Percentiles rank a stretch among this genome's conserved stretches.
These are phyloP conservation scores for Phaeoacremonium minimum DNA, from an alignment of 2,329 filamentous ascomycete species.

Conservation along the genomic window DNA sequence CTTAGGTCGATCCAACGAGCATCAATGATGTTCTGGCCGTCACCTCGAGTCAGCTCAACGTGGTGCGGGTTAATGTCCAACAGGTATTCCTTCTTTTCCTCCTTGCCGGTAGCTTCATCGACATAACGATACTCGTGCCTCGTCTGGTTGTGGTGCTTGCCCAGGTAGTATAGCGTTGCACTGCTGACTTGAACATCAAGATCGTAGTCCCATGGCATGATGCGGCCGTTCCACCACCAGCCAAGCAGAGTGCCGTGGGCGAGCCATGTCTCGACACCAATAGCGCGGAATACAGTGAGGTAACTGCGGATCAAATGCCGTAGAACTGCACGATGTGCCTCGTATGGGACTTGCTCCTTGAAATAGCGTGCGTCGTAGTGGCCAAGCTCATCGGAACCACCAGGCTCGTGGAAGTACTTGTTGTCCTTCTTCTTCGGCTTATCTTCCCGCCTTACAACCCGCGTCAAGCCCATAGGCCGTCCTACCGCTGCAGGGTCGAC, in stretches of 20 bases:
- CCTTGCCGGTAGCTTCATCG: slow-evolving; percentile 33
- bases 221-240: slow-evolving; percentile 82
- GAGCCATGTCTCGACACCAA: slow-evolving; percentile 77
- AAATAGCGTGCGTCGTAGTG: slow-evolving; percentile 77
- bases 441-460: neutral
- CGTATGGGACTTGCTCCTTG: slow-evolving; percentile 56
- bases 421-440: slow-evolving; percentile 17
- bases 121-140: slow-evolving; percentile 50
- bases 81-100: slow-evolving; percentile 52
- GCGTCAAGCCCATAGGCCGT: neutral
- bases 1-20: slow-evolving; percentile 74
- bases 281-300: slow-evolving; percentile 58
- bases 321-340: slow-evolving; percentile 61
- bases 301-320: slow-evolving; percentile 73
- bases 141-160: slow-evolving; percentile 64
- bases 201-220: slow-evolving; percentile 83
- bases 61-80: slow-evolving; percentile 75
- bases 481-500: neutral
- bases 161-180: slow-evolving; percentile 62
- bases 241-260: slow-evolving; percentile 80
- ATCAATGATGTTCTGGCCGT: slow-evolving; percentile 77
- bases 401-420: slow-evolving; percentile 67
- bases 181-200: slow-evolving; percentile 75
- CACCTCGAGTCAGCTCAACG: slow-evolving; percentile 53
- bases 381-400: slow-evolving; percentile 52